A percentile compares a stretch with the other conserved stretches of the same genome.
Evolutionary conservation across 805 yeast genomes (phyloP).

Genomic region (fission yeast (Schizosaccharomyces pombe)): ASM294v3 CU329670.1:2159001-2159500

Average conservation of each 20-base stretch:
- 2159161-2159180: constrained; percentile 68
- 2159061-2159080: constrained; percentile 87
- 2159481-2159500: constrained; percentile 31
- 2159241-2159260: background rate
- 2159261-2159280: constrained; percentile 3
- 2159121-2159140: constrained; percentile 55
- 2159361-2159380: constrained; percentile 19
- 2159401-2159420: constrained; percentile 9
- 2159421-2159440: constrained; percentile 9
- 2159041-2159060: constrained; percentile 78
- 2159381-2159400: constrained; percentile 16
- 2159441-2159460: background rate
- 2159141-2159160: constrained; percentile 60
- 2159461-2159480: background rate
- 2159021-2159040: constrained; percentile 96
- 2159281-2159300: constrained; percentile 6
- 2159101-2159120: constrained; percentile 82
- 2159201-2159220: constrained; percentile 71
- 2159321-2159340: constrained; percentile 4
- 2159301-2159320: constrained; percentile 7
- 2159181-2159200: constrained; percentile 64
- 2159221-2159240: constrained; percentile 22
- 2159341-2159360: constrained; percentile 2
- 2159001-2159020: constrained; percentile 76
- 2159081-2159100: constrained; percentile 68